These are phyloP conservation scores for Alternaria sp. DNA, from an alignment of 2,329 filamentous ascomycete species.

Conservation along the genomic window DNA sequence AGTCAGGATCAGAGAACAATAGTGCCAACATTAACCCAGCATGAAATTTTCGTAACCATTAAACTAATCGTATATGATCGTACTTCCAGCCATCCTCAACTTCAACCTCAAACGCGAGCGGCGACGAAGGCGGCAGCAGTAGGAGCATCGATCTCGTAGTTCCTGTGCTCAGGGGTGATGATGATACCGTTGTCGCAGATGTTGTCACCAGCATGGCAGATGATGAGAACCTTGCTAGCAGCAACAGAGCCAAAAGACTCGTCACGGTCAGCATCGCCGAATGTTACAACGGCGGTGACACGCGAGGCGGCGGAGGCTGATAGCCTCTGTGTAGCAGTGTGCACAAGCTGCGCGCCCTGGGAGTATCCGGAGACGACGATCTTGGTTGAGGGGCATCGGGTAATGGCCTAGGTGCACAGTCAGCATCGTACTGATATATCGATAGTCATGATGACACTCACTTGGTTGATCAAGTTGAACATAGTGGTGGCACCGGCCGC, in stretches of 20 bases:
- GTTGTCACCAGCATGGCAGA: conserved; percentile 46
- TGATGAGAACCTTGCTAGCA: conserved; percentile 38
- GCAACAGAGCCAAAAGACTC: conserved; percentile 38
- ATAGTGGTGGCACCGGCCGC: conserved; percentile 52
- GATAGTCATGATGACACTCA: conserved; percentile 30
- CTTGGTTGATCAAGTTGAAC: conserved; percentile 44
- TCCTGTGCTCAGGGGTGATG: conserved; percentile 29
- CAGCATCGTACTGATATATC: neutral
- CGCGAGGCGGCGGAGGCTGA: conserved; percentile 26
- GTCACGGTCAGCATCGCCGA: conserved; percentile 46
- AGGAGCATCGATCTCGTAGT: conserved; percentile 35
- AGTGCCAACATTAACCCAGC: neutral
- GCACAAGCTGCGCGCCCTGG: conserved; percentile 52
- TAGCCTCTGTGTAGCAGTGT: conserved; percentile 51
- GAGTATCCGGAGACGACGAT: conserved; percentile 41
- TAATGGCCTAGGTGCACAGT: conserved; percentile 16
- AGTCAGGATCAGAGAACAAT: neutral
- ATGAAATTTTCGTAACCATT: neutral
- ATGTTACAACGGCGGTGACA: conserved; percentile 42
- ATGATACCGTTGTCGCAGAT: conserved; percentile 40
- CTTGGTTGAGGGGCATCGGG: conserved; percentile 37
- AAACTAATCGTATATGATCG: neutral
- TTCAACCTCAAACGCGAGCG: conserved; percentile 10
- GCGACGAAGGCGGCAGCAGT: conserved; percentile 32
- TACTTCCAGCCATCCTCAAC: neutral